Percentiles rank a stretch among this genome's conserved stretches.
phyloP scores from a whole-genome alignment of 2,329 filamentous ascomycete species.

The Exophiala mesophila region DNA sequence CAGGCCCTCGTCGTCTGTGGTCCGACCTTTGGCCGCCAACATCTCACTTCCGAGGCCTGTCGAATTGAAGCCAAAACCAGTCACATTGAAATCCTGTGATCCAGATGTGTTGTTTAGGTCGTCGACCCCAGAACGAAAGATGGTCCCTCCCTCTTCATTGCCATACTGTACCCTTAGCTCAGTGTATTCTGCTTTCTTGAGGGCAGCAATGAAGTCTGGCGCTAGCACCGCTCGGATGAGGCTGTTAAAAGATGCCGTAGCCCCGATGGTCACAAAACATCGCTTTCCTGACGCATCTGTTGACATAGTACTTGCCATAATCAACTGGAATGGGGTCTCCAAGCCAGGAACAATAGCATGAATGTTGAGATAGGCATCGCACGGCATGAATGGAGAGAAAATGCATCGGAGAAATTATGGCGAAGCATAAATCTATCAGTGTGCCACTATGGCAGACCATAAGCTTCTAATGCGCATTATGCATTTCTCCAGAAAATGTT shows the following conservation, averaged over 20 bases:
- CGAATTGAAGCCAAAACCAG: slow-evolving; percentile 62
- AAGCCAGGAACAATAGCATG: not conserved
- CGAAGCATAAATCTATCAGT: too few species aligned
- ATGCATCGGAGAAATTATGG: too few species aligned
- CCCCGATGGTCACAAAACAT: slow-evolving; percentile 87
- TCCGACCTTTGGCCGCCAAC: slow-evolving; percentile 45
- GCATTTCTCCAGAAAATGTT: not conserved
- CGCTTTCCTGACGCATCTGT: slow-evolving; percentile 30
- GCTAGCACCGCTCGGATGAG: slow-evolving; percentile 65
- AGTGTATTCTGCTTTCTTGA: slow-evolving; percentile 60
- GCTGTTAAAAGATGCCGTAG: slow-evolving; percentile 74
- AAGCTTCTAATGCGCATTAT: not conserved
- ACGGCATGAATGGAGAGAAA: too few species aligned
- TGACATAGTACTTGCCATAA: slow-evolving; percentile 6
- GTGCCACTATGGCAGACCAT: not conserved
- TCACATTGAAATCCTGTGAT: slow-evolving; percentile 47
- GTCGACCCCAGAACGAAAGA: slow-evolving; percentile 43
- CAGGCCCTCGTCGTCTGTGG: slow-evolving; percentile 50
- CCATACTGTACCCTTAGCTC: slow-evolving; percentile 78
- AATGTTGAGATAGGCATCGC: not conserved
- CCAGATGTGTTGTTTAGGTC: slow-evolving; percentile 22
- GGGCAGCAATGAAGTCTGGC: slow-evolving; percentile 56
- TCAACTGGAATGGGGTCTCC: slow-evolving; percentile 9
- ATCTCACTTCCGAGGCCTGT: slow-evolving; percentile 58
- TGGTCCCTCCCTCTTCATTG: slow-evolving; percentile 50